Evolutionary conservation across 192 early-diverging fungal genomes (phyloP).

Genomic region (Diversispora eburnea): DNA sequence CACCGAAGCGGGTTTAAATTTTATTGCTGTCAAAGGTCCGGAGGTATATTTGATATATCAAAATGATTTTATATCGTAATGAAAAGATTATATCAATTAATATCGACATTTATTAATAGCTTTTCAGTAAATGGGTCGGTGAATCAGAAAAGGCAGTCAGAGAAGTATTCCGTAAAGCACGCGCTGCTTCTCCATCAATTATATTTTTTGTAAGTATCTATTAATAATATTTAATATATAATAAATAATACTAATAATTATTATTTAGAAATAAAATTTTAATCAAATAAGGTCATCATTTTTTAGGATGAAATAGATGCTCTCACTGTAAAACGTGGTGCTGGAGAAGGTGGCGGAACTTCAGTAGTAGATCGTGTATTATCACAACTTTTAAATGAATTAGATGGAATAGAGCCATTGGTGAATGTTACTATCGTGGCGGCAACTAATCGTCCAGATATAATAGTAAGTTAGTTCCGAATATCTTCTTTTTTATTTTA

Average conservation of each 20-base stretch:
- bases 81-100: not conserved
- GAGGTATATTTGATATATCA: conserved; percentile 56
- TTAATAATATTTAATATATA: not conserved
- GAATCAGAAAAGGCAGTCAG: conserved; percentile 96
- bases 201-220: conserved; percentile 85
- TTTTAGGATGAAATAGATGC: conserved; percentile 95
- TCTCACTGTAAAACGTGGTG: conserved; percentile 77
- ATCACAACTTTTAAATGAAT: conserved; percentile 88
- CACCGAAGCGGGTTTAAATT: conserved; percentile 94
- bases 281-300: not conserved
- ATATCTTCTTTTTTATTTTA: not conserved
- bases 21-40: conserved; percentile 97
- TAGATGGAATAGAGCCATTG: conserved; percentile 95
- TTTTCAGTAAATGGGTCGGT: conserved; percentile 99
- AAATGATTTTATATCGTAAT: no score
- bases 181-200: conserved; percentile 91
- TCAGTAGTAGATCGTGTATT: conserved; percentile 94
- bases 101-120: conserved; percentile 38
- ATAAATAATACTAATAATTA: no score
- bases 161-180: conserved; percentile 91
- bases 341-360: conserved; percentile 55
- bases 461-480: conserved; percentile 55
- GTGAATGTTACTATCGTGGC: conserved; percentile 96
- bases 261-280: not conserved
- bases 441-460: conserved; percentile 96